phyloP scores from a whole-genome alignment of 1,284 basidiomycete species.

The Thecaphora frezii region DNA sequence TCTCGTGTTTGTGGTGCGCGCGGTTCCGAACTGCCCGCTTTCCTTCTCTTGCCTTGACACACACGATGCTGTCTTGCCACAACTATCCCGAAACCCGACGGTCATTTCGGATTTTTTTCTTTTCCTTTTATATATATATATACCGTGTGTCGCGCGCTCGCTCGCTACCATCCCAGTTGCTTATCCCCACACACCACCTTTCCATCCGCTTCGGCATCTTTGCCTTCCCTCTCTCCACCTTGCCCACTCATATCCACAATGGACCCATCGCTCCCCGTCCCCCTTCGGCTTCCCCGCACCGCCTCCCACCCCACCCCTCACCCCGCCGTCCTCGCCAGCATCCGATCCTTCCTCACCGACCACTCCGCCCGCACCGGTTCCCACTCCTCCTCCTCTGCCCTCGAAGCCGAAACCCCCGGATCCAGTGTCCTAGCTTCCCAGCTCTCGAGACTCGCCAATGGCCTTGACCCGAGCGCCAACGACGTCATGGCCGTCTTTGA shows the following conservation, averaged over 20 bases:
- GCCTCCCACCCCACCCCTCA: conserved; percentile 5
- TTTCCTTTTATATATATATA: too few relatives aligned
- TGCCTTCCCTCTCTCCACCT: too few relatives aligned
- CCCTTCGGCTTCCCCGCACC: conserved; percentile 15
- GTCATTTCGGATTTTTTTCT: too few relatives aligned
- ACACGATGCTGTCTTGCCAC: too few relatives aligned
- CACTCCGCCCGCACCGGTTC: conserved; percentile 28
- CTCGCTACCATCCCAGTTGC: too few relatives aligned
- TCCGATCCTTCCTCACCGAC: conserved; percentile 14
- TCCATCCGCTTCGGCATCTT: too few relatives aligned
- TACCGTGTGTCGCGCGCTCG: too few relatives aligned
- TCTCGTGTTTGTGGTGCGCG: too few relatives aligned
- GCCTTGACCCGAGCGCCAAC: conserved; percentile 7
- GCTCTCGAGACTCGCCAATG: conserved; percentile 23
- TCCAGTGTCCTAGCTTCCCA: conserved; percentile 21
- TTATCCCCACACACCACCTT: too few relatives aligned
- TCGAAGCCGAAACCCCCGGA: not conserved
- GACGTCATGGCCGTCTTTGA: not conserved
- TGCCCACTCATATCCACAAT: conserved; percentile 2
- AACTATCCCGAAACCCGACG: too few relatives aligned
- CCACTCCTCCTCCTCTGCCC: conserved; percentile 4
- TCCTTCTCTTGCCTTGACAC: too few relatives aligned
- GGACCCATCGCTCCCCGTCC: conserved; percentile 27
- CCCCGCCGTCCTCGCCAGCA: conserved; percentile 4
- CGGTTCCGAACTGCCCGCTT: too few relatives aligned